Evolutionary conservation across 192 early-diverging fungal species (phyloP).

Genomic region (Piromyces sp.): DNA sequence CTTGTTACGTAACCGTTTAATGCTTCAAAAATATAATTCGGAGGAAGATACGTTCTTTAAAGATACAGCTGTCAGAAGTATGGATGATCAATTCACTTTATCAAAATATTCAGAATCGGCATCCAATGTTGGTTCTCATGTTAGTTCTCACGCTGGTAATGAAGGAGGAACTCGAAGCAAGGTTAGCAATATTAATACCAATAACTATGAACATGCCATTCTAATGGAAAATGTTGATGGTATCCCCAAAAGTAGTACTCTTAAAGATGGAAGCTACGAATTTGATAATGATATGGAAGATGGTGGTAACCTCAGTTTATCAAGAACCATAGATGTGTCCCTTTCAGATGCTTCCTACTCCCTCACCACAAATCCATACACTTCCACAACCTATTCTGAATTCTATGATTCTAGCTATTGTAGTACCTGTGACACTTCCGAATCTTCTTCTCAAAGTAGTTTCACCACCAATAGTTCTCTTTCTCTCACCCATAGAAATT

Average conservation of each 20-base stretch:
- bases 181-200: not conserved
- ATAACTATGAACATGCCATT: not conserved
- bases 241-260: not conserved
- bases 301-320: too few relatives aligned
- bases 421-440: too few relatives aligned
- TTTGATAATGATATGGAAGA: too few relatives aligned
- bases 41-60: not conserved
- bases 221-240: not conserved
- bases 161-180: not conserved
- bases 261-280: too few relatives aligned
- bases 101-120: not conserved
- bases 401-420: too few relatives aligned
- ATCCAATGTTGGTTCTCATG: not conserved
- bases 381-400: too few relatives aligned
- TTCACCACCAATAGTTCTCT: not conserved
- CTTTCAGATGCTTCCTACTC: too few relatives aligned
- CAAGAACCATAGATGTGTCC: too few relatives aligned
- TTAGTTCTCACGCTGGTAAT: not conserved
- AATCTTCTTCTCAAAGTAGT: too few relatives aligned
- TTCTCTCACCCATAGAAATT: too few relatives aligned
- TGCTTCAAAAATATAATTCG: not conserved
- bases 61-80: not conserved
- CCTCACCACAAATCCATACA: too few relatives aligned
- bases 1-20: not conserved
- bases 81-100: not conserved